Evolutionary conservation across 2,329 filamentous ascomycete genomes (phyloP).

Genomic region (Diaporthe capsici): DNA sequence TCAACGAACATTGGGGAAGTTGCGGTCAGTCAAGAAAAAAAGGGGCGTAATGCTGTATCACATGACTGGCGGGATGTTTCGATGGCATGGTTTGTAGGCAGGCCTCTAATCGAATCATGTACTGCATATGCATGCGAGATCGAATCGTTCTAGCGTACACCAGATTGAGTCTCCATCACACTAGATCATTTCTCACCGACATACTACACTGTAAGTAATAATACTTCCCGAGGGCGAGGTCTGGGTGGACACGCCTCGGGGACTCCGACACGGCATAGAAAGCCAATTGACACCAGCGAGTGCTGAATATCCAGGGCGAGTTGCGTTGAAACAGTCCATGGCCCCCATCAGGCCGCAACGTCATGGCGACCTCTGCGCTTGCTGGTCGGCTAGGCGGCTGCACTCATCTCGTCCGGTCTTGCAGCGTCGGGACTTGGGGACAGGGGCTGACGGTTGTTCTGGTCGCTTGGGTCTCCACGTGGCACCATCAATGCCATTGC

Average conservation of each 20-base stretch:
- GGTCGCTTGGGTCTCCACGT: conserved; percentile 10
- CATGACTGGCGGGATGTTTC: background rate
- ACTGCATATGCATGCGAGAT: conserved; percentile 25
- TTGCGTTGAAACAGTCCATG: conserved; percentile 8
- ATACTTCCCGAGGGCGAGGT: background rate
- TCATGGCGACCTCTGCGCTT: background rate
- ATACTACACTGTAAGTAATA: background rate
- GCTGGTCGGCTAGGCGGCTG: conserved; percentile 9
- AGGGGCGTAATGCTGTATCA: background rate
- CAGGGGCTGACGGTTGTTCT: background rate
- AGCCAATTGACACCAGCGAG: conserved; percentile 6
- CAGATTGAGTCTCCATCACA: background rate
- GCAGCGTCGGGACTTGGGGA: background rate
- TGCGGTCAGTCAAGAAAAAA: background rate
- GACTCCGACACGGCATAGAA: background rate
- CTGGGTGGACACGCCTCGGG: background rate
- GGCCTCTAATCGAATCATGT: conserved; percentile 9
- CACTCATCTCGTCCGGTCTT: conserved; percentile 16
- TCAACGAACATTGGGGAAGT: background rate
- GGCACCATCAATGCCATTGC: conserved; percentile 31
- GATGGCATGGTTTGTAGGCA: background rate
- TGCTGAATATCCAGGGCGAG: conserved; percentile 16
- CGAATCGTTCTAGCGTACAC: background rate
- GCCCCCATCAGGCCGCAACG: background rate
- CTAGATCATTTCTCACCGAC: background rate